Evolutionary conservation across 2,329 filamentous ascomycete genomes (phyloP), one percentile per base, ranked within the genome.

Genomic region (Aspergillus ibericus): DNA sequence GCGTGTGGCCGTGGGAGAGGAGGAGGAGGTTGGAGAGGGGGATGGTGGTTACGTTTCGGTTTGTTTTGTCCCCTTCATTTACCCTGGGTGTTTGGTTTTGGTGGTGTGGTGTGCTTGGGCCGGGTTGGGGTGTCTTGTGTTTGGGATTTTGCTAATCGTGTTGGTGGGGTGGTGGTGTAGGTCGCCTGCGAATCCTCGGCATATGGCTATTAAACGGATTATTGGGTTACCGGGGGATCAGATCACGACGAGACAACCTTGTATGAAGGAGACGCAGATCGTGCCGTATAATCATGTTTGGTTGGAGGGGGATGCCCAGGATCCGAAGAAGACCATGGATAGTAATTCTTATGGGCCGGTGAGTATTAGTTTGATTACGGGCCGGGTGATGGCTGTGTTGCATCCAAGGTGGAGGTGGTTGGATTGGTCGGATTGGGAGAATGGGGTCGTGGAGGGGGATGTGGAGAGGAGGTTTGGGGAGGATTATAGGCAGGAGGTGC

Each of bases 291-390:
- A 92, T 16, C 93, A 98, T 78, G 83, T 98, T 27, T 99, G 95
- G 95, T 86, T 99, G 1, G 93, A 98, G 73, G 95, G 95, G 1
- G 95, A 99, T 72, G 92, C 89, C 12, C 69, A 68, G 27, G 84
- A 84, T 68, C 84, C 85, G 66, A 82, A 84, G 52, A 84, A 85
- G 67, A 91, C 86, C 56, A 74, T 88, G 59, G 95, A 99, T 77
- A 96, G 92, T 75, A 96, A 96, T 76, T 86, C 86, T 12, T 97
- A 96, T 74, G 95, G 95, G 1, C 92, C 95, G 5, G 86, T 96
- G 49, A 89, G 90, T 22, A 85, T 85, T 63, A 85, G 84, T 55
- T 73, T 98, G 63, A 84, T 98, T 35, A 86, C 87, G 36, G 93
- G 93, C 0, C 87, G 83, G 68, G 86, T 93, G 18, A 85, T 88